A percentile compares a stretch with the other conserved stretches of the same genome.
Evolutionary conservation across 2,329 filamentous ascomycete species (phyloP).

Genomic region (Ophiostoma sp.): DNA sequence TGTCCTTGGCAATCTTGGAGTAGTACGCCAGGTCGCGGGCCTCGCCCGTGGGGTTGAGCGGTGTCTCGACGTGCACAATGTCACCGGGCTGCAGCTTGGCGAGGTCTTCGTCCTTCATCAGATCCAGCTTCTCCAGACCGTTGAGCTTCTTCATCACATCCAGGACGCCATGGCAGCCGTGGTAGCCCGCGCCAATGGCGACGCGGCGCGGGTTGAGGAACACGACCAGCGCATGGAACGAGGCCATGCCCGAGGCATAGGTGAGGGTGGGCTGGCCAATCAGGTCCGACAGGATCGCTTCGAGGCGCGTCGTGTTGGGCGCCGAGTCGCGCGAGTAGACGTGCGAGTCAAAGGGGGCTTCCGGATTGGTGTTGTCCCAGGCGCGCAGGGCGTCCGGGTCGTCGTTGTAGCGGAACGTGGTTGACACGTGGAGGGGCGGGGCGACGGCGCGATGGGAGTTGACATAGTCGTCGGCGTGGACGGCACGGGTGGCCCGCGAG

Average conservation of each 20-base stretch:
- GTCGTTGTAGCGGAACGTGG: slow-evolving; percentile 79
- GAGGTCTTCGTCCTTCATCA: slow-evolving; percentile 51
- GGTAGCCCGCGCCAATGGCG: slow-evolving; percentile 83
- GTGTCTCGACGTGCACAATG: slow-evolving; percentile 88
- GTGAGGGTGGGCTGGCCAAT: slow-evolving; percentile 69
- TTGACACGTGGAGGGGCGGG: slow-evolving; percentile 85
- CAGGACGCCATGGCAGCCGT: slow-evolving; percentile 89
- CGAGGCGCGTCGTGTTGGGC: slow-evolving; percentile 81
- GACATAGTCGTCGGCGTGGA: slow-evolving; percentile 80
- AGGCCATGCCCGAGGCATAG: slow-evolving; percentile 82
- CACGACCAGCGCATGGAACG: slow-evolving; percentile 86
- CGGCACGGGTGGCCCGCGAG: slow-evolving; percentile 67
- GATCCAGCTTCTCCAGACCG: slow-evolving; percentile 68
- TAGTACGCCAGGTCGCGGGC: slow-evolving; percentile 72
- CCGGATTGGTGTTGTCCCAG: slow-evolving; percentile 55
- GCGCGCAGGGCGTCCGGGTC: slow-evolving; percentile 65
- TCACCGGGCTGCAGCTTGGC: slow-evolving; percentile 73
- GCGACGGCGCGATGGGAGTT: slow-evolving; percentile 77
- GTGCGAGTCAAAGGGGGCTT: slow-evolving; percentile 61
- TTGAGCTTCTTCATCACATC: slow-evolving; percentile 71
- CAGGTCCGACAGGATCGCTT: slow-evolving; percentile 74
- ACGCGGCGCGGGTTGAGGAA: slow-evolving; percentile 78
- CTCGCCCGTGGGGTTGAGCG: slow-evolving; percentile 85
- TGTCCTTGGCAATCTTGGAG: slow-evolving; percentile 68
- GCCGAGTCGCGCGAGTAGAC: slow-evolving; percentile 81